Evolutionary conservation across 345 rosid species (phyloP), one percentile per base, ranked within the genome.

Genomic region (Dipteronia sinensis): DNA sequence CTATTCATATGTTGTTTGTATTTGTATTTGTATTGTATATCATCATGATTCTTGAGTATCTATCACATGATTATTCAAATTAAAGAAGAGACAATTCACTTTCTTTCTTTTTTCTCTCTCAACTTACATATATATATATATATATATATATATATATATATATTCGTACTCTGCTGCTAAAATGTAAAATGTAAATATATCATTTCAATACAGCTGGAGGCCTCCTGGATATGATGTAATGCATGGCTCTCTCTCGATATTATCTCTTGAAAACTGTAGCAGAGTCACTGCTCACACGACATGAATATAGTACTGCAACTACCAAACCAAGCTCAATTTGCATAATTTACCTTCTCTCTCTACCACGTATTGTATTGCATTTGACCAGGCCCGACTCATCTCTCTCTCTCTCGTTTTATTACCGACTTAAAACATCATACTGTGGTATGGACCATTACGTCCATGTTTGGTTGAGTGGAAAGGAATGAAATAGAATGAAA

Each of bases 141-240:
- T 31, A 31, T 31, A 31, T 31, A 31, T 31, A 27, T 27, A 27
- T 27, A 27, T 27, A 31, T 31, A 31, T 31, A 31, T 31, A 31
- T 31, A 31, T 73, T 72, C 59, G 76, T 46, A 73, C 68, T 42
- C 58, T 62, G 76, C 23, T 25, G 63, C 23, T 19, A 19, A 58
- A 46, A 42, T 42, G 46, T 16, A 59, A 31, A 31, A 31, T 31
- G 34, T 31, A 31, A 31, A 31, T 64, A 40, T 44, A 73, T 73
- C 77, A 62, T 23, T 62, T 74, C 61, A 63, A 7, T 74, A 74
- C 77, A 74, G 77, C 77, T 74, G 77, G 77, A 74, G 11, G 77
- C 44, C 69, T 63, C n/a, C 17, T 13, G 3, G 4, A 49, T 12
- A 15, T 49, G 53, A 31, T 31, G 34, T 4, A 31, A 31, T 31